A percentile compares a stretch with the other conserved stretches of the same genome.
Evolutionary conservation across 129 eudicot genomes (phyloP).

Genomic region (Solidago caesia): DNA sequence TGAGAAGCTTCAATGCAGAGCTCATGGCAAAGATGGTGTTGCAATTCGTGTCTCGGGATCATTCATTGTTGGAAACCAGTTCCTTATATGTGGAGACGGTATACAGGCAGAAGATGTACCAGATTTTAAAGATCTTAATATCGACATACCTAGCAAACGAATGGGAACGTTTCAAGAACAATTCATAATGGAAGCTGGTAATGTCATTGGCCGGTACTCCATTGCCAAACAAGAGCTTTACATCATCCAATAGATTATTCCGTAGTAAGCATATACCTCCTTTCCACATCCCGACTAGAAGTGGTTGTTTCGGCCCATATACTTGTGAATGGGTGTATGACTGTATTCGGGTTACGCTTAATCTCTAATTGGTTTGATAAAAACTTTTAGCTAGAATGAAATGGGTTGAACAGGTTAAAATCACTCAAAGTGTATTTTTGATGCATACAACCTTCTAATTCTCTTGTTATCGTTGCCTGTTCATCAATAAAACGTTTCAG

Average conservation of each 20-base stretch:
- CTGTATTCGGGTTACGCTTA: neutral
- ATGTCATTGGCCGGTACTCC: constrained; percentile 66
- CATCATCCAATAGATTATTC: constrained; percentile 44
- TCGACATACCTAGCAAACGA: constrained; percentile 70
- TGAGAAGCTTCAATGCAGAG: constrained; percentile 91
- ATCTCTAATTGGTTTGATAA: neutral
- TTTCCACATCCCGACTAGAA: neutral
- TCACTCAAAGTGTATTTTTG: neutral
- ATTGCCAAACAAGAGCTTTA: constrained; percentile 77
- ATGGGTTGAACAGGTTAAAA: neutral
- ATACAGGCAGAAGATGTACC: constrained; percentile 92
- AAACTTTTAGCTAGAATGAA: neutral
- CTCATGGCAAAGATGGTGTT: constrained; percentile 78
- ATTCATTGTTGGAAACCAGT: constrained; percentile 81
- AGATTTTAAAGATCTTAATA: constrained; percentile 71
- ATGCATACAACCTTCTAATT: neutral
- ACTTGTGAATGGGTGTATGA: neutral
- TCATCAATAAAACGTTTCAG: no score
- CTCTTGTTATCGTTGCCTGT: no score
- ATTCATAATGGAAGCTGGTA: constrained; percentile 63
- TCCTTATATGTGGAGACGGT: constrained; percentile 93
- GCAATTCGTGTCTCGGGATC: constrained; percentile 94
- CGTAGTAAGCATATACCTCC: neutral
- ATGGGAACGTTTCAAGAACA: constrained; percentile 95
- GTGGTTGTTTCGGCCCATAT: neutral